Evolutionary conservation across 768 basidiomycete species (phyloP), one percentile per base, ranked within the genome.

Genomic region (Naganishia friedmannii): DNA sequence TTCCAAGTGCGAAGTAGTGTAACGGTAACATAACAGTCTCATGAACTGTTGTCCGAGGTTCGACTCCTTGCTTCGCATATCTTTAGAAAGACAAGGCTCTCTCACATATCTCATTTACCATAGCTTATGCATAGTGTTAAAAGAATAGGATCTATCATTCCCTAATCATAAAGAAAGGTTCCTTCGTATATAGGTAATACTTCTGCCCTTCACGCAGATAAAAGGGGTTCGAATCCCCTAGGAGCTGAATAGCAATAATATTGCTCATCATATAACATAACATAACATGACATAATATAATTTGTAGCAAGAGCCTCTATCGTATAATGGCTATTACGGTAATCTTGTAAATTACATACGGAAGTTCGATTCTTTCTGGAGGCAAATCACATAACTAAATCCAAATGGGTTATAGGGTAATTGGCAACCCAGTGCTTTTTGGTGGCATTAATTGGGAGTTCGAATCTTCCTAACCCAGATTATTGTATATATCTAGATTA

Each of bases 1-100:
- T n/a, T n/a, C n/a, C n/a, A n/a, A n/a, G n/a, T n/a, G 57, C 57
- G 57, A 60, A 60, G 57, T 60, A 60, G 32, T 60, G 57, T 60
- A 60, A 60, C 31, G 57, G 57, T 60, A 60, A 29, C 57, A 60
- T 60, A 60, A 60, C 57, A 60, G 57, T 37, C 57, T 60, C 57
- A 60, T 60, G 57, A 60, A 34, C 57, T 60, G 29, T 60, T 60
- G 57, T 60, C 31, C 57, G 39, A 42, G 57, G 57, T 37, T 29
- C 57, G 39, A 60, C 39, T 60, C 57, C 57, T 60, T 60, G 57
- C 57, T 60, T 60, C 57, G 57, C 57, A 17, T 60, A 37, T 37
- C 4, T 37, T 37, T 37, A 37, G 34, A 37, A 12, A 37, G 34
- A 37, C 12, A 37, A 37, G 4, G 12, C 12, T 37, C 34, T 12